These are phyloP conservation scores for Termitomyces sp. DNA, from an alignment of 768 basidiomycete genomes.

Conservation along the genomic window DNA sequence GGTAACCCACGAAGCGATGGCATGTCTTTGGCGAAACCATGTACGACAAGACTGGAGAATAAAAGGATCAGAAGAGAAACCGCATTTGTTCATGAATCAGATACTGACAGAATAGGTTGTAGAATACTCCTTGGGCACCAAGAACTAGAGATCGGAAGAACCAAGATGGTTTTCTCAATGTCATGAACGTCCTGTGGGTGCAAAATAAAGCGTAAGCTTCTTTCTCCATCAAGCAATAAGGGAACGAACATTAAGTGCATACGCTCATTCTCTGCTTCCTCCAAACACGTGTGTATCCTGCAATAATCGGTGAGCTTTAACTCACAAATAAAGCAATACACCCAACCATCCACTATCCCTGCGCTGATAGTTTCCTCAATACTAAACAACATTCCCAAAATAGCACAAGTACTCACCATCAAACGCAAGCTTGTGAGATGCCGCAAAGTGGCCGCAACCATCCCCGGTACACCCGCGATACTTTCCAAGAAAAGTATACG, in stretches of 20 bases:
- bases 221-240: neutral
- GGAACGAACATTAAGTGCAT: conserved; percentile 83
- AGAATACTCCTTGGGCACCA: conserved; percentile 90
- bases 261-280: conserved; percentile 96
- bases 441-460: conserved; percentile 87
- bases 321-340: neutral
- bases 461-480: conserved; percentile 93
- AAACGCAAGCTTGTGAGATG: conserved; percentile 87
- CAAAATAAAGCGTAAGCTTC: neutral
- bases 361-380: conserved; percentile 27
- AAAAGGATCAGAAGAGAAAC: conserved; percentile 11
- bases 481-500: conserved; percentile 70
- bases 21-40: conserved; percentile 69
- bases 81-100: neutral
- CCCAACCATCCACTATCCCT: conserved; percentile 50
- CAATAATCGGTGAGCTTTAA: conserved; percentile 40
- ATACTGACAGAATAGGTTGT: conserved; percentile 78
- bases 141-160: conserved; percentile 83
- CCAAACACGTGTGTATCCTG: conserved; percentile 91
- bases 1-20: conserved; percentile 88
- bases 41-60: conserved; percentile 65
- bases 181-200: conserved; percentile 84
- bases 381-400: neutral
- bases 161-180: conserved; percentile 72
- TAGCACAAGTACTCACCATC: conserved; percentile 50